Conservation (phyloP, 805 yeast genomes). For the Candida boidinii region DNA sequence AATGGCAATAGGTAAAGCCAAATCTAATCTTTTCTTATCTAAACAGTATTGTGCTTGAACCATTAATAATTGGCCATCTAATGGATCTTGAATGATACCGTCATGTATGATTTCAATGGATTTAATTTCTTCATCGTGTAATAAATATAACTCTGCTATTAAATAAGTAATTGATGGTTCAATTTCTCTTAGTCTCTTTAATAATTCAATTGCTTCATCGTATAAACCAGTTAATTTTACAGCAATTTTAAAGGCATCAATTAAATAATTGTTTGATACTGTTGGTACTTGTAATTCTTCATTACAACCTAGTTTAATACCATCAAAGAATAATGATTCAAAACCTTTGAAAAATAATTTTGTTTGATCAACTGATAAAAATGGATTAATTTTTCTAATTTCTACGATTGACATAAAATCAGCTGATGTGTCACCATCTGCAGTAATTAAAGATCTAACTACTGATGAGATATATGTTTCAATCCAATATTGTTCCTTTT, state of each 20-base stretch:
- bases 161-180: conserved; percentile 55
- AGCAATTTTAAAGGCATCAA: conserved; percentile 62
- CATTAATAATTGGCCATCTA: conserved; percentile 46
- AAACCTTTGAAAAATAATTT: conserved; percentile 53
- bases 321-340: conserved; percentile 56
- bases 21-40: conserved; percentile 41
- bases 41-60: conserved; percentile 52
- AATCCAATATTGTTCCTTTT: conserved; percentile 42
- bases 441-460: conserved; percentile 60
- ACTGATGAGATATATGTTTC: conserved; percentile 65
- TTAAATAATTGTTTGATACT: conserved; percentile 54
- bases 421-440: conserved; percentile 67
- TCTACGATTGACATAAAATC: conserved; percentile 67
- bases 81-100: conserved; percentile 39
- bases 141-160: conserved; percentile 42
- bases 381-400: conserved; percentile 75
- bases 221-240: conserved; percentile 58
- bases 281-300: conserved; percentile 67
- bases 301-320: conserved; percentile 54
- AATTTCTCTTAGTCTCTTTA: conserved; percentile 38
- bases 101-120: conserved; percentile 45
- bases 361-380: conserved; percentile 40
- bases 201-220: conserved; percentile 50
- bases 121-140: conserved; percentile 50
- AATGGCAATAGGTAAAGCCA: conserved; percentile 51